Evolutionary conservation across 23 red algal genomes (phyloP).

Genomic region (Cyanidioschyzon merolae): DNA sequence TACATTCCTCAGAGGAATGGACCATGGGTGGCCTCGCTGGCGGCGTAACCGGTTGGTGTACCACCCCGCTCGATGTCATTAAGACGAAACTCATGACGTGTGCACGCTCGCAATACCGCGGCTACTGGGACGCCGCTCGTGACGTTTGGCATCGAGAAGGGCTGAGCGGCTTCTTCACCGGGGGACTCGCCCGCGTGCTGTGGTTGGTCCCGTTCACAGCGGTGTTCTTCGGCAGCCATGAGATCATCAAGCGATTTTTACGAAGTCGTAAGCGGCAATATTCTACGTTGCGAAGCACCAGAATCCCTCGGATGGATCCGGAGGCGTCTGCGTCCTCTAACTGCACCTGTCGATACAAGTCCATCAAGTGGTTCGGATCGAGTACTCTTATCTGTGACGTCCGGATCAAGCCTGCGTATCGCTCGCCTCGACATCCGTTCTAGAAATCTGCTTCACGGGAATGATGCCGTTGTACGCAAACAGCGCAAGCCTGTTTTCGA

Average conservation of each 20-base stretch:
- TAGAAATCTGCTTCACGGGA: no score
- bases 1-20: constrained; percentile 57
- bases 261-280: no score
- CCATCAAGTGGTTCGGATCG: no score
- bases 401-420: no score
- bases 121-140: constrained; percentile 32
- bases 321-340: no score
- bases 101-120: constrained; percentile 28
- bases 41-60: constrained; percentile 75
- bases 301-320: no score
- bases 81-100: constrained; percentile 92
- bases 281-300: no score
- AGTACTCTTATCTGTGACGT: no score
- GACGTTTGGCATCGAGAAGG: constrained; percentile 44
- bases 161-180: constrained; percentile 55
- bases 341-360: no score
- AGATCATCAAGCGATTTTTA: constrained; percentile 44
- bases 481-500: no score
- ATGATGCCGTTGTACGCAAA: no score
- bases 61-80: constrained; percentile 90
- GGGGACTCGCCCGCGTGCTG: constrained; percentile 47
- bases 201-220: constrained; percentile 97
- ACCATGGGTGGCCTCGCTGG: constrained; percentile 71
- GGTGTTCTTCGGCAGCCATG: constrained; percentile 91
- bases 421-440: no score